phyloP scores from a whole-genome alignment of 768 basidiomycete species.

The Hypholoma sublateritium region DNA sequence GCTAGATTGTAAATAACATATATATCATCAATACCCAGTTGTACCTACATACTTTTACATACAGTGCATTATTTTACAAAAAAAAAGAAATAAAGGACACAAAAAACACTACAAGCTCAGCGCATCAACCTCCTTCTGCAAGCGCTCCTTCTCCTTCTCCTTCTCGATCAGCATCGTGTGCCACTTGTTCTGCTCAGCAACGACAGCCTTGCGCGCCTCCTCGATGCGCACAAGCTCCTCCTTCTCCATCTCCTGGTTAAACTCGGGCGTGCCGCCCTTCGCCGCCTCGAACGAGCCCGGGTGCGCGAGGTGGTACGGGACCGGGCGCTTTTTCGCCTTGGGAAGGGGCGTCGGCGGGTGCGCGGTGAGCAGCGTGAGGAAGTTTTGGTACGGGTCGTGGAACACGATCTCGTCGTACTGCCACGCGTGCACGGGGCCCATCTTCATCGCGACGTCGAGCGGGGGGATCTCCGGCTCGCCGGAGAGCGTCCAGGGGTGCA shows the following conservation, averaged over 20 bases:
- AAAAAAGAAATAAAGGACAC: constrained; percentile 1
- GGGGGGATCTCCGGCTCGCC: constrained; percentile 69
- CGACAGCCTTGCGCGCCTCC: constrained; percentile 65
- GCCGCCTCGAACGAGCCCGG: constrained; percentile 64
- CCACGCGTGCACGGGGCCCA: constrained; percentile 91
- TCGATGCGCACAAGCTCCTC: constrained; percentile 84
- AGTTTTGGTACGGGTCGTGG: constrained; percentile 85
- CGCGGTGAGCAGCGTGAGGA: constrained; percentile 77
- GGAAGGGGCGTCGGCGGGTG: constrained; percentile 85
- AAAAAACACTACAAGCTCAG: constrained; percentile 1
- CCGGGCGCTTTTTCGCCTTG: constrained; percentile 53
- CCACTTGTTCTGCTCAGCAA: constrained; percentile 79
- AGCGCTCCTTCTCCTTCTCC: constrained; percentile 75
- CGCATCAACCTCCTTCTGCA: constrained; percentile 57
- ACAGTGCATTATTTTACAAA: constrained; percentile 3
- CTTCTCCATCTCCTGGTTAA: constrained; percentile 80
- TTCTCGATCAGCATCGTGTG: constrained; percentile 65
- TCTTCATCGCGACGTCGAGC: constrained; percentile 62
- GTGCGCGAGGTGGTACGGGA: constrained; percentile 74
- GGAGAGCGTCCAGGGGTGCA: constrained; percentile 81
- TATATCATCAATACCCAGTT: background rate
- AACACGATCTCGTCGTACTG: constrained; percentile 99
- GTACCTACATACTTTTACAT: constrained; percentile 1
- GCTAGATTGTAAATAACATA: background rate
- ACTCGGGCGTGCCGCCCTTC: constrained; percentile 76